Evolutionary conservation across 257 asterid species (phyloP), one percentile per base, ranked within the genome.

Genomic region (Mitragyna speciosa): DNA sequence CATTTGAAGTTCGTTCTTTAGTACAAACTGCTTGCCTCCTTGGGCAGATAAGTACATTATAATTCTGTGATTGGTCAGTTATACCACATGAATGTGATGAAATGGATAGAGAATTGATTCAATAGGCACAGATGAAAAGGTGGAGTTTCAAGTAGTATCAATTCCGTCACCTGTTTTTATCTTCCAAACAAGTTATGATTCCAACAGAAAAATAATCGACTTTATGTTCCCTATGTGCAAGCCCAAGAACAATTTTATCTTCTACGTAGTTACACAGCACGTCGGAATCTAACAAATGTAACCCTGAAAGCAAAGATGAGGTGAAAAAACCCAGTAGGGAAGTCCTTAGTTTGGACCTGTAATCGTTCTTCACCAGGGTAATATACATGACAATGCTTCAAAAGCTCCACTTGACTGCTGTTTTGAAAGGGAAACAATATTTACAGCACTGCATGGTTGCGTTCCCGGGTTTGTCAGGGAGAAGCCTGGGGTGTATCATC

Each of bases 401-500:
- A 51, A 33, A 72, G 15, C 71, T 30, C n/a, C 71, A 24, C 71
- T 4, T 30, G 28, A 74, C 45, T 41, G 65, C 70, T 47, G 31
- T 56, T n/a, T 66, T 12, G 30, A 26, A 45, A 45, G 61, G 49
- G 58, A 28, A 7, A 41, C 73, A 10, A 58, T 70, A 80, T 80
- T 63, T 77, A 80, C 80, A 83, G 71, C 63, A 68, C 12, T n/a
- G 63, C 59, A 17, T 45, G 65, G 17, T 30, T 39, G 61, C 30
- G 22, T 66, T 31, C 52, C 39, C 9, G 20, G 68, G 61, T 0
- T 58, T 48, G 9, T 86, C 80, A 81, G 43, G 87, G 85, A 56
- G 82, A 78, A 47, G 48, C 73, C 16, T 8, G 70, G n/a, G 83
- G 70, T 16, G 79, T 20, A 69, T 70, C 33, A 19, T 80, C 85